Percentiles rank a stretch among this genome's conserved stretches.
phyloP scores from a whole-genome alignment of 345 rosid species.

The Garcia nutans region DNA sequence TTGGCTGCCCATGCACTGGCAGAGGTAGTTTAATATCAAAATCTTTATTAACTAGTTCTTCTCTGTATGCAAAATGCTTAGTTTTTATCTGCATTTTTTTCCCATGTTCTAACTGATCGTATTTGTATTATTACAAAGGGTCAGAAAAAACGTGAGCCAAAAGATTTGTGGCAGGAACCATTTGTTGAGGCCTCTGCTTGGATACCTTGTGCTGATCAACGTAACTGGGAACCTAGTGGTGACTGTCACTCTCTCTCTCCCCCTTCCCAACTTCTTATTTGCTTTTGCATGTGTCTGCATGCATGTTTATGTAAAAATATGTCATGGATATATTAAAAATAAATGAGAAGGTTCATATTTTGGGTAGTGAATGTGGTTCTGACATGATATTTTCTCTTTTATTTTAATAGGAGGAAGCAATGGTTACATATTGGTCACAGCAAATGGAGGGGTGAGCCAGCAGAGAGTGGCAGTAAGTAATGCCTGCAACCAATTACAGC shows the following conservation, averaged over 20 bases:
- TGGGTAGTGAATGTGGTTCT: slow-evolving; percentile 3
- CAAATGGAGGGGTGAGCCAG: slow-evolving; percentile 98
- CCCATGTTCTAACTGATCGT: slow-evolving; percentile 2
- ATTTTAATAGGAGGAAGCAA: slow-evolving; percentile 59
- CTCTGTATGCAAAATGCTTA: not conserved
- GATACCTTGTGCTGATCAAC: slow-evolving; percentile 88
- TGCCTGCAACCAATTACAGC: slow-evolving; percentile 16
- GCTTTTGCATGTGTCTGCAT: not conserved
- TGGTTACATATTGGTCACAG: slow-evolving; percentile 89
- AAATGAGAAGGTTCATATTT: slow-evolving; percentile 1
- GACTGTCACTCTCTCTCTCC: slow-evolving; percentile 24
- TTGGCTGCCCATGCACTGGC: slow-evolving; percentile 91
- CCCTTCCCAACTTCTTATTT: not conserved
- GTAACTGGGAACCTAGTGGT: slow-evolving; percentile 71
- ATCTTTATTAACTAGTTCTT: not conserved
- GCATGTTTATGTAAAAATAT: not conserved
- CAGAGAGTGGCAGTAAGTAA: slow-evolving; percentile 92
- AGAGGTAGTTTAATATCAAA: slow-evolving; percentile 53
- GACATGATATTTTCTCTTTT: slow-evolving; percentile 13
- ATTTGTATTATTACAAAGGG: slow-evolving; percentile 26
- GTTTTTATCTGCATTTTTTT: not conserved
- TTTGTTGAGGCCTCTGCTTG: slow-evolving; percentile 70
- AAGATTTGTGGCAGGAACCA: slow-evolving; percentile 91
- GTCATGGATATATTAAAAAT: slow-evolving; percentile 1
- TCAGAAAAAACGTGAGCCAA: slow-evolving; percentile 83